Evolutionary conservation across 2,329 filamentous ascomycete genomes (phyloP), one percentile per base, ranked within the genome.

Genomic region (Monosporascus sp.): DNA sequence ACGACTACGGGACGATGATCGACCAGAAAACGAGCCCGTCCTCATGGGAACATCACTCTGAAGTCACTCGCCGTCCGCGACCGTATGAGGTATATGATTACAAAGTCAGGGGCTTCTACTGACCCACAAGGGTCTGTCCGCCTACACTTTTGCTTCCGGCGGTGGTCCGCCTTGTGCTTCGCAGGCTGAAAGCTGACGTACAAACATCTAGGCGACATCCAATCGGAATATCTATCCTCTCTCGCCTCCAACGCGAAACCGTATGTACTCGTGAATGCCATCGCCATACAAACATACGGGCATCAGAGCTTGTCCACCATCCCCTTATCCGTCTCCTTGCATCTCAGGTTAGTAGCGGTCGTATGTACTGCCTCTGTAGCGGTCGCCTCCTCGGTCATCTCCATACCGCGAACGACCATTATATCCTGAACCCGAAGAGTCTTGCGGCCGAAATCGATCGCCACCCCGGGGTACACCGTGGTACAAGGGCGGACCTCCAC

Each of bases 381-480:
- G 53, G 26, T 59, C 56, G 24, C 52, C 52, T 51, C 54, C 61
- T 58, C 60, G 37, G 9, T 60, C 57, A 22, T 60, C 59, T n/a
- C 61, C 52, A 24, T 54, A 57, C 24, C 56, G 60, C 37, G 60
- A 52, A 46, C 64, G 60, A 44, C 63, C 62, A 50, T 62, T 61
- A 26, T 59, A 57, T 17, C 61, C 53, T 3, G 59, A 49, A 3
- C 41, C 46, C 1, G 61, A 51, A 49, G 56, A 56, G 4, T 56
- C 60, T 3, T 61, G 49, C 11, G 64, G 66, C 20, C 67, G 63
- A 55, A 69, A 69, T 34, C 67, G 59, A 38, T 69, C 67, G 17
- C 67, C 67, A n/a, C 67, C 67, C 58, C 63, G 56, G 11, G 67
- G 67, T 2, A 69, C 64, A 24, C 66, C 67, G 38, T 67, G 65